Evolutionary conservation across 1,284 basidiomycete genomes (phyloP), one percentile per base, ranked within the genome.

Genomic region (Mycena sp.): DNA sequence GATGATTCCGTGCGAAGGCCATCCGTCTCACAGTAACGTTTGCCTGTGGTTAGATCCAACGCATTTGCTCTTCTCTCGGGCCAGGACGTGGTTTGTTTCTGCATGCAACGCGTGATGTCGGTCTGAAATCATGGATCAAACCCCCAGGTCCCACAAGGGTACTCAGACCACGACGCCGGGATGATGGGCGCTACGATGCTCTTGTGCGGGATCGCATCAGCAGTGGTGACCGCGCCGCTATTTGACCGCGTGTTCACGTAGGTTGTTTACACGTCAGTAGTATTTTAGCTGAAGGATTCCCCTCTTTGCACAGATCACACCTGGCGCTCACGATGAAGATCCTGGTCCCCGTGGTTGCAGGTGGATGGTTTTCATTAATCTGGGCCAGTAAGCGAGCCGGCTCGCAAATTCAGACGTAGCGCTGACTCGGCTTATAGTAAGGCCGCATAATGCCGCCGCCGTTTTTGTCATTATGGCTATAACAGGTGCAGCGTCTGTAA

Each of bases 221-320:
- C 91, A 0, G 77, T 86, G 28, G 69, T 88, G 46, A 86, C 86
- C 0, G 85, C 91, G 1, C 92, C 92, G 0, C 74, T 93, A 2
- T 89, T 92, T 69, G 92, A 94, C 70, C 85, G 91, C 25, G 85
- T 92, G 10, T 85, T 94, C 63, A 92, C 91, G 4, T 83, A 5
- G 2, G 56, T 44, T 40, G 19, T 19, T 6, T 4, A 7, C 35
- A 7, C 25, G 17, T 21, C 10, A 7, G 17, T 17, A 25, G 12
- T 11, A 28, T 25, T 3, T 32, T 6, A 28, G 43, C 40, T 50
- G 23, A 50, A 11, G 9, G 16, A 26, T 50, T 37, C 6, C 23
- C 2, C 11, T 40, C 10, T 9, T 10, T 37, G 12, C 38, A 58
- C n/a, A n/a, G 56, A 6, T 50, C 87, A 63, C 86, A 86, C 65